Percentiles rank a stretch among this genome's conserved stretches.
Conservation (phyloP, 208 protist genomes). For the Trypanosoma theileri region DNA sequence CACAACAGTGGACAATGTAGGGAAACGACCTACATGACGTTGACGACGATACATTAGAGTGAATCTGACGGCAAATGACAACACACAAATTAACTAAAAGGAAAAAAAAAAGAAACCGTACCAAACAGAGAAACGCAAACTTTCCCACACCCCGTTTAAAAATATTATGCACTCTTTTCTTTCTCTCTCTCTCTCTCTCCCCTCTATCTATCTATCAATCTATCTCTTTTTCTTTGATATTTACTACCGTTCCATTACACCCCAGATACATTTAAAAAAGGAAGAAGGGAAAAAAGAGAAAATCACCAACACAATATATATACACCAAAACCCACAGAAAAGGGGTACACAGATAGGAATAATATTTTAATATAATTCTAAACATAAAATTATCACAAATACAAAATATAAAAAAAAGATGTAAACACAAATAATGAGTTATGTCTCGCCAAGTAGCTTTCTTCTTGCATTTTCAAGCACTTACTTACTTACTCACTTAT, state of each 20-base stretch:
- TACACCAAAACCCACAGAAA: background rate
- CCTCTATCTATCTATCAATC: too few species aligned
- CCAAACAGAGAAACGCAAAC: background rate
- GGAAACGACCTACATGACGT: slow-evolving; percentile 6
- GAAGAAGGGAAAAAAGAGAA: background rate
- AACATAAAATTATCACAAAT: too few species aligned
- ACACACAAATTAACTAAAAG: background rate
- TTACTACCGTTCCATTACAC: too few species aligned
- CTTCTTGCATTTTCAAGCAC: too few species aligned
- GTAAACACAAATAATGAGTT: too few species aligned
- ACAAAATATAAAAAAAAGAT: too few species aligned
- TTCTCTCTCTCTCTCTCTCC: too few species aligned
- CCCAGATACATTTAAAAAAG: background rate
- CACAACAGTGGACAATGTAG: background rate
- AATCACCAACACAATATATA: background rate
- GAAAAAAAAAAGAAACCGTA: background rate
- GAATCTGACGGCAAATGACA: background rate
- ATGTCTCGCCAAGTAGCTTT: too few species aligned
- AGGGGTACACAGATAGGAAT: background rate
- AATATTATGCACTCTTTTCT: too few species aligned
- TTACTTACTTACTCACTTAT: too few species aligned
- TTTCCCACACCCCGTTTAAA: too few species aligned
- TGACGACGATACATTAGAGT: slow-evolving; percentile 15
- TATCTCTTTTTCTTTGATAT: too few species aligned
- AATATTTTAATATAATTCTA: background rate